Evolutionary conservation across 2,329 filamentous ascomycete genomes (phyloP).

Genomic region (Xylariales sp.): DNA sequence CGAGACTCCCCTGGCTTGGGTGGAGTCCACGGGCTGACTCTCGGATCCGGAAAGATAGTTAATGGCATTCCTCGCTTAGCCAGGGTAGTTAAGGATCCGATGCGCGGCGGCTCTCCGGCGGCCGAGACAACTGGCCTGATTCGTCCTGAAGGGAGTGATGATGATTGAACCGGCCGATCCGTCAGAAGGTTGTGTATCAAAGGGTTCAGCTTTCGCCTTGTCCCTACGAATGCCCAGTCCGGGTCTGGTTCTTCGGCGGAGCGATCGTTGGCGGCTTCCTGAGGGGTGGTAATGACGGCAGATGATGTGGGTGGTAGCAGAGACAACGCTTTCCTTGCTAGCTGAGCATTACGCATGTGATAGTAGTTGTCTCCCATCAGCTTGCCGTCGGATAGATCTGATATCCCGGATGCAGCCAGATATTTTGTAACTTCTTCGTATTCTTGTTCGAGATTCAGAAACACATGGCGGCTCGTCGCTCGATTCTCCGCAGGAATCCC

Average conservation of each 20-base stretch:
- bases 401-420: conserved; percentile 33
- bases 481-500: conserved; percentile 69
- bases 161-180: conserved; percentile 88
- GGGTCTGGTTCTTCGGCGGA: conserved; percentile 47
- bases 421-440: conserved; percentile 65
- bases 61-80: conserved; percentile 89
- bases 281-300: conserved; percentile 80
- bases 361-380: conserved; percentile 22
- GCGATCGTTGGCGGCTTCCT: conserved; percentile 63
- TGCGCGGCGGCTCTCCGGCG: conserved; percentile 22
- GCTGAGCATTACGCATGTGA: conserved; percentile 65
- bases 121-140: conserved; percentile 39
- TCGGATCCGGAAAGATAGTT: conserved; percentile 73
- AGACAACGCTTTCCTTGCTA: conserved; percentile 66
- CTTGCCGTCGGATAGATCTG: conserved; percentile 17
- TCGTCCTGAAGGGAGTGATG: conserved; percentile 75
- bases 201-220: conserved; percentile 64
- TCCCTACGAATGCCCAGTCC: conserved; percentile 44
- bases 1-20: conserved; percentile 54
- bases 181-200: conserved; percentile 94
- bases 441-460: conserved; percentile 92
- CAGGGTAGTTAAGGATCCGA: conserved; percentile 64
- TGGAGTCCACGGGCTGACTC: conserved; percentile 61
- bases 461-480: conserved; percentile 67
- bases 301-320: conserved; percentile 82